Percentiles rank a stretch among this genome's conserved stretches.
These are phyloP conservation scores for Marsdenia floribunda DNA, from an alignment of 257 asterid genomes.

Conservation along the genomic window DNA sequence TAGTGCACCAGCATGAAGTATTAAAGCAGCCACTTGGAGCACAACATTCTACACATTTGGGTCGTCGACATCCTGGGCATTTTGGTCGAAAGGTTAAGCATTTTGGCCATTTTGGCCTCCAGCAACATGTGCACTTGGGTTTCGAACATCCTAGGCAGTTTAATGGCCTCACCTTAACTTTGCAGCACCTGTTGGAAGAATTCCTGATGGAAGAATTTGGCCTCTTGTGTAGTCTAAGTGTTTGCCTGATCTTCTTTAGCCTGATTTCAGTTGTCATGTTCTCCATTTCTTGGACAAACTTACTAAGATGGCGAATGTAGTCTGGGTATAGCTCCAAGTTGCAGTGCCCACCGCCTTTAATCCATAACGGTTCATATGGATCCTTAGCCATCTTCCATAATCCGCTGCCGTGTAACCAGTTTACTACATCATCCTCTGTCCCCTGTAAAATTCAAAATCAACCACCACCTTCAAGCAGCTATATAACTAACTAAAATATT, in stretches of 20 bases:
- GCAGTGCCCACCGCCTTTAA: constrained; percentile 99
- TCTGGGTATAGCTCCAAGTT: constrained; percentile 97
- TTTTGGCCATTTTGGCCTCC: constrained; percentile 40
- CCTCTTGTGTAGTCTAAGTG: constrained; percentile 33
- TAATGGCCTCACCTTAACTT: constrained; percentile 35
- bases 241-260: constrained; percentile 58
- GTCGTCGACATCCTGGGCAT: constrained; percentile 33
- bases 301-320: constrained; percentile 79
- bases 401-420: constrained; percentile 80
- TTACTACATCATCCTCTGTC: constrained; percentile 93
- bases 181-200: constrained; percentile 45
- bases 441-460: constrained; percentile 46
- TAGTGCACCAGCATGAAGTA: constrained; percentile 58
- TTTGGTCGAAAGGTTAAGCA: constrained; percentile 28
- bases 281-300: constrained; percentile 88
- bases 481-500: no score
- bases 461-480: neutral
- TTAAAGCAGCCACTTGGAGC: constrained; percentile 50
- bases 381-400: constrained; percentile 87
- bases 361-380: constrained; percentile 95
- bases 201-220: constrained; percentile 22
- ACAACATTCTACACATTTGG: constrained; percentile 30
- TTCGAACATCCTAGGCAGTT: constrained; percentile 39
- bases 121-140: constrained; percentile 25
- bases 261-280: constrained; percentile 58